These are phyloP conservation scores for Aspergillus hancockii DNA, from an alignment of 495 filamentous ascomycete species.

Conservation along the genomic window DNA sequence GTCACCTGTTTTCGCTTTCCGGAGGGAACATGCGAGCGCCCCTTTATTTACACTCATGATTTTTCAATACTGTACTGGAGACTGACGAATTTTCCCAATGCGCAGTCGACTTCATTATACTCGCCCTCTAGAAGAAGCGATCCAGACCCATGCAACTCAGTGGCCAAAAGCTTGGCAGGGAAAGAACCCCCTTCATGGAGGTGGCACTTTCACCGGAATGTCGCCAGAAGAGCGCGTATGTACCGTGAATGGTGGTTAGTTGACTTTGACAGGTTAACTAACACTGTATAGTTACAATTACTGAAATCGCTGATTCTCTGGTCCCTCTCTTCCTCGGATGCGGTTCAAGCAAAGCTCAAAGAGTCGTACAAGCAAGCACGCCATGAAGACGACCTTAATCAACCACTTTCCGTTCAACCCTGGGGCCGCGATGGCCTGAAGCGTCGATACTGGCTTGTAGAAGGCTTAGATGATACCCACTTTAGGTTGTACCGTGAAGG, in stretches of 20 bases:
- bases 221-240: conserved; percentile 77
- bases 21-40: background rate
- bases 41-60: background rate
- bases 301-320: conserved; percentile 82
- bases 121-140: conserved; percentile 90
- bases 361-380: conserved; percentile 87
- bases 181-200: conserved; percentile 79
- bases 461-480: conserved; percentile 89
- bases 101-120: conserved; percentile 67
- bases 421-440: conserved; percentile 93
- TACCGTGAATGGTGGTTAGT: conserved; percentile 16
- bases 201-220: conserved; percentile 77
- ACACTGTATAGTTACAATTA: conserved; percentile 68
- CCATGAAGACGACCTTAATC: conserved; percentile 90
- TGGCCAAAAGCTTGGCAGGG: conserved; percentile 88
- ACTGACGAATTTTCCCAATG: conserved; percentile 12
- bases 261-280: conserved; percentile 14
- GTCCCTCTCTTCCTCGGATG: conserved; percentile 88
- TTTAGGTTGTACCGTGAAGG: conserved; percentile 96
- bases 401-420: conserved; percentile 87
- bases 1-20: conserved; percentile 6
- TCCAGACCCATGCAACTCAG: conserved; percentile 79
- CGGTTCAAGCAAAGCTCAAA: conserved; percentile 74
- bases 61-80: background rate
- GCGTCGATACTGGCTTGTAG: conserved; percentile 88